Percentiles rank a stretch among this genome's conserved stretches.
These are phyloP conservation scores for Forsythia viridissima DNA, from an alignment of 257 asterid genomes.

Conservation along the genomic window DNA sequence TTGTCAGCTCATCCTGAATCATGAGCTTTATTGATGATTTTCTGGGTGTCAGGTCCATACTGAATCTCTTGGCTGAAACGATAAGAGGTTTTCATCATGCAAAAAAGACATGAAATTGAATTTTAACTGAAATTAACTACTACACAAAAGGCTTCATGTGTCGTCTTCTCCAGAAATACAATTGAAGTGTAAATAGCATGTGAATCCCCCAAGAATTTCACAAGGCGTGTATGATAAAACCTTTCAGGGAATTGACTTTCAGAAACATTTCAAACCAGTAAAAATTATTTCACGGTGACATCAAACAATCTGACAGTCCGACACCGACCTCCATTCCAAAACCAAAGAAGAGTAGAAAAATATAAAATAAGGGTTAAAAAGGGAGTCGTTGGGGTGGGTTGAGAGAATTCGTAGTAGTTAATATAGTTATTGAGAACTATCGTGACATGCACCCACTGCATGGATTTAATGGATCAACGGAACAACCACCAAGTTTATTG, in stretches of 20 bases:
- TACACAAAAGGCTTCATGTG: not conserved
- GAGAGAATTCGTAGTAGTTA: not conserved
- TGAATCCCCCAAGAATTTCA: not conserved
- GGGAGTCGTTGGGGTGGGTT: not conserved
- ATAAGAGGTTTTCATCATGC: conserved; percentile 4
- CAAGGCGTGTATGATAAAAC: not conserved
- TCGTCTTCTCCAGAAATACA: not conserved
- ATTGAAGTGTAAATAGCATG: not conserved
- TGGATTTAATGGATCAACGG: no score
- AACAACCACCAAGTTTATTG: no score
- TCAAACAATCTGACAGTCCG: not conserved
- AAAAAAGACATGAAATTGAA: not conserved
- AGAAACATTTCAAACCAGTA: not conserved
- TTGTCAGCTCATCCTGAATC: conserved; percentile 91
- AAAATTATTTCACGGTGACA: not conserved
- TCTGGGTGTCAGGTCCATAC: conserved; percentile 52
- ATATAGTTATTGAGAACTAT: not conserved
- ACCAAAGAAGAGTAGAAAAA: not conserved
- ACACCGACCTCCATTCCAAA: not conserved
- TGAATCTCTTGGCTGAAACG: conserved; percentile 58
- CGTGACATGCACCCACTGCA: no score
- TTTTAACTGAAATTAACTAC: not conserved
- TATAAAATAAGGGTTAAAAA: not conserved
- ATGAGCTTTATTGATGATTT: conserved; percentile 64
- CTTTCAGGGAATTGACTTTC: not conserved